These are phyloP conservation scores for Brassica rapa DNA, from an alignment of 345 rosid genomes.

Conservation along the genomic window DNA sequence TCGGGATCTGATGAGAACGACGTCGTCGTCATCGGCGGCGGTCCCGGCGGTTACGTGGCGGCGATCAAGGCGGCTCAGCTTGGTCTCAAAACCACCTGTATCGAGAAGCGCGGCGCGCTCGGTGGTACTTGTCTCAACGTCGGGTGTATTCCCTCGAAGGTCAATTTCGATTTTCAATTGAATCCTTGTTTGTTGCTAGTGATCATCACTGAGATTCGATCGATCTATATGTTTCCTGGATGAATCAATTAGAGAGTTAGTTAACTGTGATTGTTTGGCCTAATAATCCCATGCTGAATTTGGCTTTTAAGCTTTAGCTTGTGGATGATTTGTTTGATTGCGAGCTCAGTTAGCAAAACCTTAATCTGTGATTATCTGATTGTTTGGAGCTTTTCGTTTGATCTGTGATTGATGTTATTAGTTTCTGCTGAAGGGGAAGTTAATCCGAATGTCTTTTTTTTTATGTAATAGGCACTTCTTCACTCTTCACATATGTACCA, in stretches of 20 bases:
- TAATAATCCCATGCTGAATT: no score
- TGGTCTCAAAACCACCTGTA: slow-evolving; percentile 87
- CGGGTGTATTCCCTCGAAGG: slow-evolving; percentile 95
- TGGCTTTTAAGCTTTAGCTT: neutral
- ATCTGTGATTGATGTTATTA: neutral
- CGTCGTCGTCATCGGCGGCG: slow-evolving; percentile 87
- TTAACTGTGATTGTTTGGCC: neutral
- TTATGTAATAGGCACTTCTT: slow-evolving; percentile 66
- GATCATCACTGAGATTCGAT: slow-evolving; percentile 18
- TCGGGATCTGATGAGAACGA: slow-evolving; percentile 89
- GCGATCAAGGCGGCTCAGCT: slow-evolving; percentile 93
- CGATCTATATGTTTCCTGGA: neutral
- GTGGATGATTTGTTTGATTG: no score
- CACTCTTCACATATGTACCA: slow-evolving; percentile 96
- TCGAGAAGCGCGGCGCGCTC: slow-evolving; percentile 86
- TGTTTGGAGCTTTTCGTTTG: neutral
- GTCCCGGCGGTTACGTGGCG: slow-evolving; percentile 94
- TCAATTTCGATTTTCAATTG: slow-evolving; percentile 18
- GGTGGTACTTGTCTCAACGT: slow-evolving; percentile 96
- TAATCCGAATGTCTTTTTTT: neutral
- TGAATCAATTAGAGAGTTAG: slow-evolving; percentile 9
- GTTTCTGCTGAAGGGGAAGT: neutral
- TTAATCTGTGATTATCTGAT: no score
- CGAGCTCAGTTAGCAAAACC: neutral
- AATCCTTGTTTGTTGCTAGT: neutral